These are phyloP conservation scores for Acrocalymma vagum DNA, from an alignment of 2,329 filamentous ascomycete species.

Conservation along the genomic window DNA sequence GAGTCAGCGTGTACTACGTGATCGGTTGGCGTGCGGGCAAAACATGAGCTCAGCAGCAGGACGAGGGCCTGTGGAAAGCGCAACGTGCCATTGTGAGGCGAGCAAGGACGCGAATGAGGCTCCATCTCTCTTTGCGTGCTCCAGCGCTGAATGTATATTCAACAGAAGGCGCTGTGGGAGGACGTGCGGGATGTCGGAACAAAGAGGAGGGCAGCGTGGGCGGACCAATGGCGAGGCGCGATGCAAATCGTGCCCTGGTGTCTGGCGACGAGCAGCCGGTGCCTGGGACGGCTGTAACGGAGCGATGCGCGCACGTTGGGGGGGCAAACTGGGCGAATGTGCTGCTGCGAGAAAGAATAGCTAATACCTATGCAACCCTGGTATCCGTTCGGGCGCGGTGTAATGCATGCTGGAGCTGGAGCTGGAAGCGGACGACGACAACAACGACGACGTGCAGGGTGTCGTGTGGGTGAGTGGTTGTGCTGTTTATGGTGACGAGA, in stretches of 20 bases:
- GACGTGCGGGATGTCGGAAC: constrained; percentile 22
- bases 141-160: constrained; percentile 45
- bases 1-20: constrained; percentile 33
- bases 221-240: constrained; percentile 41
- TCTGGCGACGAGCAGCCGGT: constrained; percentile 39
- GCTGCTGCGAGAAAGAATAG: constrained; percentile 27
- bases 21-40: constrained; percentile 33
- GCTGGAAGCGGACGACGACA: neutral
- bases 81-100: constrained; percentile 42
- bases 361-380: constrained; percentile 16
- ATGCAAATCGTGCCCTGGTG: constrained; percentile 37
- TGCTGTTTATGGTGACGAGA: no score
- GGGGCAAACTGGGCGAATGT: constrained; percentile 29
- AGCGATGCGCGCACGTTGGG: constrained; percentile 38
- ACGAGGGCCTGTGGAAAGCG: constrained; percentile 47
- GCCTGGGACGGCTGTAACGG: constrained; percentile 33
- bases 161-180: constrained; percentile 34
- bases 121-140: constrained; percentile 43
- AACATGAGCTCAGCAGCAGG: constrained; percentile 36
- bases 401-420: constrained; percentile 16
- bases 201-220: constrained; percentile 13
- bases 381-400: constrained; percentile 13
- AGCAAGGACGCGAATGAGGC: constrained; percentile 43
- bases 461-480: neutral
- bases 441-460: neutral